phyloP scores from a whole-genome alignment of 805 yeast species.

The Zygoascus flipseniorum region DNA sequence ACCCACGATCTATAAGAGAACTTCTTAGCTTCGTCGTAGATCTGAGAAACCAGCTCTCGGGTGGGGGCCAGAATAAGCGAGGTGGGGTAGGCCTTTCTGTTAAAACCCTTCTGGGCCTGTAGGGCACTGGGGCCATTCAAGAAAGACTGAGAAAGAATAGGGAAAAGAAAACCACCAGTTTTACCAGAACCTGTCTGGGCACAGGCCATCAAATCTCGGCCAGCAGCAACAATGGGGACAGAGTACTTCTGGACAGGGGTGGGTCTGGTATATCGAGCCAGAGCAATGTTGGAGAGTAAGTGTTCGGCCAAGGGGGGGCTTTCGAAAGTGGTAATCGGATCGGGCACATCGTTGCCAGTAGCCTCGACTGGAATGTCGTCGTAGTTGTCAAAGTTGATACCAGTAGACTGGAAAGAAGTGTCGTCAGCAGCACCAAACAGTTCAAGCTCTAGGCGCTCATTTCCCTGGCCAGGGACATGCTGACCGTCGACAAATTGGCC shows the following conservation, averaged over 20 bases:
- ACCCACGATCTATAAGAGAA: conserved; percentile 98
- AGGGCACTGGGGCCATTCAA: conserved; percentile 74
- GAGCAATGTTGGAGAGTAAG: conserved; percentile 75
- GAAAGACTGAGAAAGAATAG: conserved; percentile 88
- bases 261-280: conserved; percentile 89
- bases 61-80: conserved; percentile 97
- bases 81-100: conserved; percentile 84
- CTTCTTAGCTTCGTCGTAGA: conserved; percentile 90
- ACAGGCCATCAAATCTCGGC: conserved; percentile 94
- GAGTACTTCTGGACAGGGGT: conserved; percentile 96
- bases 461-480: conserved; percentile 73
- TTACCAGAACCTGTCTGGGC: conserved; percentile 99
- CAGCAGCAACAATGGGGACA: conserved; percentile 79
- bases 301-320: conserved; percentile 86
- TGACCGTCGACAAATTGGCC: conserved; percentile 85
- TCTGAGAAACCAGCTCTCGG: conserved; percentile 97
- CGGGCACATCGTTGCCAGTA: conserved; percentile 89
- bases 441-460: conserved; percentile 63
- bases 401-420: conserved; percentile 73
- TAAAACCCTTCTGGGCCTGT: conserved; percentile 25
- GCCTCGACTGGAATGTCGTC: conserved; percentile 99
- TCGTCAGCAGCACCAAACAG: conserved; percentile 77
- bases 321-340: conserved; percentile 79
- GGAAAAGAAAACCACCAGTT: conserved; percentile 99
- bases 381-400: conserved; percentile 97